Base-by-base conservation (phyloP, 2,329 filamentous ascomycete genomes). In the Penicillium sp. region DNA sequence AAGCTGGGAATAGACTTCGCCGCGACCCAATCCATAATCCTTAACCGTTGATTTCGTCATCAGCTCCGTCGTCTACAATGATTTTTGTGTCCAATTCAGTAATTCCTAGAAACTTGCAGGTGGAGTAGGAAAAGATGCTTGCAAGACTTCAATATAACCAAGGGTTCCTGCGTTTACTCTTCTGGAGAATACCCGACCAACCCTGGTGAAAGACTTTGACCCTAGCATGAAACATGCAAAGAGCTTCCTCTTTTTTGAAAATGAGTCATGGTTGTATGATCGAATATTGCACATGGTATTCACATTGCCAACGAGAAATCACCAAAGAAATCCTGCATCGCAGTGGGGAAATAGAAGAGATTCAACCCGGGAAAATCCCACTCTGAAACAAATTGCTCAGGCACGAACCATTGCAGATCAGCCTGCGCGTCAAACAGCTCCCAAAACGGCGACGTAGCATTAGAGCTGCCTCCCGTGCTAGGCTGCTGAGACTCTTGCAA, bases 351-450 rank as follows among this genome's bases (percentile, higher is more conserved):
- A 66, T 82, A 81, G 65, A 81, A 80, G 43, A 85, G 56, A 73
- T 81, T 83, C 38, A 85, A 65, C 0, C 82, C 83, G 0, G 83
- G 83, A 61, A 85, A 85, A 60, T 84, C 82, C 83, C 82, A 85
- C 59, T 85, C 83, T n/a, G 83, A 81, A 0, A 84, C 78, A 61
- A 85, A 85, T 58, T 85, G 81, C 61, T 81, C 80, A 0, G 83
- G 83, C 0, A 83, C 77, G 69, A 84, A 85, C 8, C 78, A 79
- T 55, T 85, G 81, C 35, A 84, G 76, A 50, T 84, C 83, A 1
- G 74, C 74, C 53, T 81, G 79, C 14, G 76, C 75, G 58, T 73
- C 69, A 28, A 74, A 72, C 7, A 71, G 55, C 34, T 74, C 71
- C 74, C 75, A 71, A 59, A 74, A 75, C 12, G 71, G 71, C 2